These are phyloP conservation scores for Phellopilus nigrolimitatus DNA, from an alignment of 1,284 basidiomycete species.

Conservation along the genomic window DNA sequence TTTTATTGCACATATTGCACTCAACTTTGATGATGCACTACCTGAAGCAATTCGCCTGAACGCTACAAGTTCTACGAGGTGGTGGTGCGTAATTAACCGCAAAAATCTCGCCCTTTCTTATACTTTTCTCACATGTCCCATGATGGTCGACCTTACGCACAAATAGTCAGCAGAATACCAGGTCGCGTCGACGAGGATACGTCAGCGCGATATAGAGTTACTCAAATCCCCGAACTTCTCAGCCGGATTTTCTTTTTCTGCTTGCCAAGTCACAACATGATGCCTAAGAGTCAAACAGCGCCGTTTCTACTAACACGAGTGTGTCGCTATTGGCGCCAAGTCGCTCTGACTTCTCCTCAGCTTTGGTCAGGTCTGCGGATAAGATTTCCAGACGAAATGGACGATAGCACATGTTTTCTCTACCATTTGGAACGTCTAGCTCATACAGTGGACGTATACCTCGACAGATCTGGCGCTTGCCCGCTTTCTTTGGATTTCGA, in stretches of 20 bases:
- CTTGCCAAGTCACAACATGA: slow-evolving; percentile 2
- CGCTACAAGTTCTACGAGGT: too few relatives aligned
- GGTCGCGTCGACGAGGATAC: too few relatives aligned
- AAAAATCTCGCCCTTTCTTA: too few relatives aligned
- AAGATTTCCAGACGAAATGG: background rate
- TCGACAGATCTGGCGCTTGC: background rate
- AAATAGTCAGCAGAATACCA: too few relatives aligned
- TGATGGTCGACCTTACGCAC: too few relatives aligned
- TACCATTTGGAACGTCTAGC: background rate
- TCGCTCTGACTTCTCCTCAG: slow-evolving; percentile 5
- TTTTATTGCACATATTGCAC: too few relatives aligned
- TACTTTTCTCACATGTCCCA: too few relatives aligned
- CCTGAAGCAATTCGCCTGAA: too few relatives aligned
- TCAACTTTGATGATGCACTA: too few relatives aligned
- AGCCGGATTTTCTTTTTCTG: slow-evolving; percentile 1
- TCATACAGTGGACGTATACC: background rate
- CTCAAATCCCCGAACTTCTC: slow-evolving; percentile 1
- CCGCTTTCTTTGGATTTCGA: slow-evolving; percentile 5
- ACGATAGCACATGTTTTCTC: background rate
- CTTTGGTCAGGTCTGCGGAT: slow-evolving; percentile 5
- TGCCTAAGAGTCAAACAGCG: background rate
- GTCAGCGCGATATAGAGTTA: background rate
- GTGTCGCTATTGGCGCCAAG: background rate
- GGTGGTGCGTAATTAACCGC: too few relatives aligned
- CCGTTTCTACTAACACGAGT: background rate